Base-by-base conservation (phyloP, 805 yeast genomes). In the Candida wancherniae region DNA sequence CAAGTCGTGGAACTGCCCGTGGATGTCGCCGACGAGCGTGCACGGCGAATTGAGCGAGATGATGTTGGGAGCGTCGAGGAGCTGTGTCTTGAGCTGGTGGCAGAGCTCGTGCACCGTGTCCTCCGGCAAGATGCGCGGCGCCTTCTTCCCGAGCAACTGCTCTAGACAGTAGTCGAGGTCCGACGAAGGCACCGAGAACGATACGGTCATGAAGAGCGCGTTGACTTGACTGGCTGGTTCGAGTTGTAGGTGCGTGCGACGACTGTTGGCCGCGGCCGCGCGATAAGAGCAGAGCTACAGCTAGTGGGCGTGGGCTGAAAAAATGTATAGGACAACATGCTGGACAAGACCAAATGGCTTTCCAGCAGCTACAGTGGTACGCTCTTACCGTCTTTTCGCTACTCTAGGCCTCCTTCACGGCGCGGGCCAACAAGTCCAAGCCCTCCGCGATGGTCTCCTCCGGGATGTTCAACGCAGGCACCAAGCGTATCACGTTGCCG, bases 11-110 rank as follows among this genome's bases (percentile, higher is more conserved):
- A 84, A 92, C 58, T 92, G 98, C 6, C 97, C 98, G 50, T 92
- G 98, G 26, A 92, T 90, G 53, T 92, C 98, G 2, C 98, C 98
- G 4, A 92, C 97, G 6, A 92, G 85, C 0, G 97, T 86, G 8
- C 92, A 85, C 1, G 98, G 98, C 2, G 94, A 75, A 20, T 67
- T 65, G 6, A 92, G 67, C 25, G 85, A 82, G 29, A 90, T 85
- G 21, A 92, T 94, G 51, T 92, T 92, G 38, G 94, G 81, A 44
- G 85, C 95, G 22, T 69, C 62, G 12, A 88, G 68, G 29, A 92
- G 67, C 38, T 83, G 74, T 34, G 87, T 92, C 57, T 88, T 92
- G 44, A 88, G 65, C 44, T 82, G 83, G 29, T 40, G 48, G 16
- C 58, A 53, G 31, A 65, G 41, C 27, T 53, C 63, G 37, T 62